These are phyloP conservation scores for Exophiala sideris DNA, from an alignment of 2,329 filamentous ascomycete genomes.

Conservation along the genomic window DNA sequence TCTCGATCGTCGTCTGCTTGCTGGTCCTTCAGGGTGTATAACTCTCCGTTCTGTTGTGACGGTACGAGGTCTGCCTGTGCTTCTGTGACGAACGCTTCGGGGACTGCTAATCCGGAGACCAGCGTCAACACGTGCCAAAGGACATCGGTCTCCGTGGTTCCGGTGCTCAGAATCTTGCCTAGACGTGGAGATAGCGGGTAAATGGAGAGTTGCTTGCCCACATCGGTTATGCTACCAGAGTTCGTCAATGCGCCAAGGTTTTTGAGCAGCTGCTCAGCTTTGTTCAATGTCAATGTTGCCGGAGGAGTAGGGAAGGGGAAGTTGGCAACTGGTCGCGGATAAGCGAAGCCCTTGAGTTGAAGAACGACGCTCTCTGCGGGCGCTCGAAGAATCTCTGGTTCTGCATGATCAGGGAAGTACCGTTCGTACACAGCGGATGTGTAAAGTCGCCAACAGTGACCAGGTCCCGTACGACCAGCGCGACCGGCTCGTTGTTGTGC, in stretches of 20 bases:
- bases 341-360: slow-evolving; percentile 90
- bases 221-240: slow-evolving; percentile 70
- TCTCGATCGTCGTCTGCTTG: slow-evolving; percentile 68
- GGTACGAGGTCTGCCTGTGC: slow-evolving; percentile 65
- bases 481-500: slow-evolving; percentile 88
- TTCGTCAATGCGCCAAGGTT: slow-evolving; percentile 76
- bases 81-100: slow-evolving; percentile 82
- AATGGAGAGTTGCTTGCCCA: slow-evolving; percentile 77
- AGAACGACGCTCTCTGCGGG: slow-evolving; percentile 90
- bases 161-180: slow-evolving; percentile 85
- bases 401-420: slow-evolving; percentile 79
- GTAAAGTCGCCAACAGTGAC: slow-evolving; percentile 92
- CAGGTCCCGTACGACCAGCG: slow-evolving; percentile 90
- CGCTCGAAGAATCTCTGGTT: slow-evolving; percentile 85
- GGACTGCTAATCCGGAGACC: slow-evolving; percentile 82
- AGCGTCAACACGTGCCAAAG: slow-evolving; percentile 82
- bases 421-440: slow-evolving; percentile 88
- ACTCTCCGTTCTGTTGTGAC: slow-evolving; percentile 42
- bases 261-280: slow-evolving; percentile 79
- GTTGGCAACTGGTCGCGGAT: slow-evolving; percentile 76
- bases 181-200: slow-evolving; percentile 91
- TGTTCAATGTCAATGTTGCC: slow-evolving; percentile 68
- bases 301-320: slow-evolving; percentile 96
- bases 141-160: slow-evolving; percentile 70
- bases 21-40: slow-evolving; percentile 63